These are phyloP conservation scores for Xylariaceae sp. DNA, from an alignment of 2,329 filamentous ascomycete species.

Conservation along the genomic window DNA sequence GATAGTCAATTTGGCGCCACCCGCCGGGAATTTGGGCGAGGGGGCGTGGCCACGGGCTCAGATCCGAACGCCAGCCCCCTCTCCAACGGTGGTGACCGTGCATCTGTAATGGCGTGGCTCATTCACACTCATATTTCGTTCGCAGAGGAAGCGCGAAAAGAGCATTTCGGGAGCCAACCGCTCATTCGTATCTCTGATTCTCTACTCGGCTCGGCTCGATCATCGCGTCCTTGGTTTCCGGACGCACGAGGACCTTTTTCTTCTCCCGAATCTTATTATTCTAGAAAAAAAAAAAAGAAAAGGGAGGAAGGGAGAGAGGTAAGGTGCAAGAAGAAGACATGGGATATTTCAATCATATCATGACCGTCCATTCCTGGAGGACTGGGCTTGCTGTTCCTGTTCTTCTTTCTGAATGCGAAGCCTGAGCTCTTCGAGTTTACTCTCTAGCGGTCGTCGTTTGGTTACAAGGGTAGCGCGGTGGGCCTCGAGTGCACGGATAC, in stretches of 20 bases:
- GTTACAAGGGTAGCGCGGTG: slow-evolving; percentile 37
- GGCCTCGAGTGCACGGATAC: slow-evolving; percentile 40
- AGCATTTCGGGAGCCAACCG: background rate
- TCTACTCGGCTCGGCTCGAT: background rate
- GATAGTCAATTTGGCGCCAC: background rate
- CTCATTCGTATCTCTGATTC: background rate
- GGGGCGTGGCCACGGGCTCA: background rate
- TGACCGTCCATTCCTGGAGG: no score
- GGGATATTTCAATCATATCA: no score
- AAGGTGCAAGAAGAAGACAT: no score
- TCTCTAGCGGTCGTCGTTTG: slow-evolving; percentile 37
- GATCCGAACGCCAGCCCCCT: background rate
- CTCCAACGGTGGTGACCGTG: background rate
- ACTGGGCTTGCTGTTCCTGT: no score
- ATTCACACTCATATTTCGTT: background rate
- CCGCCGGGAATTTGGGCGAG: background rate
- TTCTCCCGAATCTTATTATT: no score
- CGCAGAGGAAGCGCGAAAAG: background rate
- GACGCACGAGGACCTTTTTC: background rate
- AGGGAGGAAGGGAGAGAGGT: no score
- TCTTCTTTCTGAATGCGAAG: slow-evolving; percentile 32
- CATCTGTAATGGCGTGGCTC: no score
- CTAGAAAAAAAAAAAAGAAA: no score
- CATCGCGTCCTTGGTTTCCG: no score
- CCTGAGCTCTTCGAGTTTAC: slow-evolving; percentile 38